These are phyloP conservation scores for Thuidium tamariscinum DNA, from an alignment of 225 moss, liverwort and hornwort species.

Conservation along the genomic window DNA sequence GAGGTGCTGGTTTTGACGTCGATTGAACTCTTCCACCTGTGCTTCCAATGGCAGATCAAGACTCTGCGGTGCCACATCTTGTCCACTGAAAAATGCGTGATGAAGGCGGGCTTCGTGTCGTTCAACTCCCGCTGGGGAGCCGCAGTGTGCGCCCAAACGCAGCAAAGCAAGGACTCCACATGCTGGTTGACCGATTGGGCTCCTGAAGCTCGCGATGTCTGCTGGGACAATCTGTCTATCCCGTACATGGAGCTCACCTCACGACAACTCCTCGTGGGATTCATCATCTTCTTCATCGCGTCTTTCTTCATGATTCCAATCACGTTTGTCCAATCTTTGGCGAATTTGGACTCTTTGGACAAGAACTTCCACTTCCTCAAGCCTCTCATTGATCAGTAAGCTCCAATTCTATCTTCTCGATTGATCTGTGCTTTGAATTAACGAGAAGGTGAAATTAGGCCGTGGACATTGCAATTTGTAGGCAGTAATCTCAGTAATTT, in stretches of 20 bases:
- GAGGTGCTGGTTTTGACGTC: not conserved
- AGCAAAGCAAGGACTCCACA: conserved; percentile 80
- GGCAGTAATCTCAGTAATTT: too few species aligned
- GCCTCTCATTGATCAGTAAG: conserved; percentile 60
- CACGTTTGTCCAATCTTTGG: conserved; percentile 77
- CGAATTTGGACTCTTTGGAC: conserved; percentile 61
- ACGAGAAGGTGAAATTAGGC: not conserved
- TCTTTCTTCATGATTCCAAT: conserved; percentile 83
- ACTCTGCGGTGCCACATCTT: conserved; percentile 44
- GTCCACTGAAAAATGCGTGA: conserved; percentile 42
- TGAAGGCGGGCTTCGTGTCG: conserved; percentile 84
- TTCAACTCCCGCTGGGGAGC: conserved; percentile 92
- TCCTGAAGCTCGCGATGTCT: conserved; percentile 84
- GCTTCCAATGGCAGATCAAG: conserved; percentile 35
- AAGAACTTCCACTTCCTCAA: conserved; percentile 43
- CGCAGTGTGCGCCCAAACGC: conserved; percentile 87
- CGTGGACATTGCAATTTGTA: too few species aligned
- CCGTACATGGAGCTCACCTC: conserved; percentile 63
- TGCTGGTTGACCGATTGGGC: conserved; percentile 90
- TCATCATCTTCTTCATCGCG: conserved; percentile 42
- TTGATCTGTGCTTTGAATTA: too few species aligned
- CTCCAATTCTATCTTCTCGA: not conserved
- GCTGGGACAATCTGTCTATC: conserved; percentile 74
- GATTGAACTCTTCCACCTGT: not conserved
- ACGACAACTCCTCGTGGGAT: conserved; percentile 34